Evolutionary conservation across 177 flowering plant species (phyloP).

Genomic region (Vitis hybrid): DNA sequence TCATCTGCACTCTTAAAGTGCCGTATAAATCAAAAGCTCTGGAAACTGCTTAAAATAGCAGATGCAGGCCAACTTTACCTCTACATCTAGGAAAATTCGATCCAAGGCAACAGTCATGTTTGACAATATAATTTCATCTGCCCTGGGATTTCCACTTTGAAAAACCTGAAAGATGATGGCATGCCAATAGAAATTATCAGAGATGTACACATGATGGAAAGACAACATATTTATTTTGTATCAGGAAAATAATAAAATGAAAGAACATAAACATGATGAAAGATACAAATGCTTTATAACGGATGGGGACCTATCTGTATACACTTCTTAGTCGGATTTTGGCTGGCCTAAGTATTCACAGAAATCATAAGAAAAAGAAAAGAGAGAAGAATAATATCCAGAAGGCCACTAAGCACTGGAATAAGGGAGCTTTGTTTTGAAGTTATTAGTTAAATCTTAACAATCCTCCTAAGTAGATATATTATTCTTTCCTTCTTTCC

Average conservation of each 20-base stretch:
- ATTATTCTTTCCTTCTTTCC: too few relatives aligned
- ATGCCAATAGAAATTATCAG: neutral
- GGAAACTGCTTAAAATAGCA: neutral
- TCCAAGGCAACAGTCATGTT: slow-evolving; percentile 78
- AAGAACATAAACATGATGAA: neutral
- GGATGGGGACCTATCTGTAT: neutral
- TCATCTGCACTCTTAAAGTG: neutral
- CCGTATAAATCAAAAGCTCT: too few relatives aligned
- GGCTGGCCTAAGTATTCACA: too few relatives aligned
- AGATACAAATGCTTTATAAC: neutral
- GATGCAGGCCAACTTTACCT: slow-evolving; percentile 42
- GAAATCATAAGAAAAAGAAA: too few relatives aligned
- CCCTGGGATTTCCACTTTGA: slow-evolving; percentile 68
- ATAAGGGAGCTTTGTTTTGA: too few relatives aligned
- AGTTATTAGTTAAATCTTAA: too few relatives aligned
- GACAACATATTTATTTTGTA: too few relatives aligned
- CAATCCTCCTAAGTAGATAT: too few relatives aligned
- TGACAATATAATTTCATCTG: slow-evolving; percentile 62
- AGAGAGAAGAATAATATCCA: too few relatives aligned
- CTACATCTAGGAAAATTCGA: slow-evolving; percentile 69
- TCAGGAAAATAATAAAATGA: too few relatives aligned
- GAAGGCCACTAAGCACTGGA: too few relatives aligned
- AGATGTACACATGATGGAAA: neutral
- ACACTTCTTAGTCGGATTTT: too few relatives aligned
- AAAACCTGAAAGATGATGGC: slow-evolving; percentile 54